A percentile compares a stretch with the other conserved stretches of the same genome.
Conservation (phyloP, 106 monocot genomes). For the Acorus gramineus region DNA sequence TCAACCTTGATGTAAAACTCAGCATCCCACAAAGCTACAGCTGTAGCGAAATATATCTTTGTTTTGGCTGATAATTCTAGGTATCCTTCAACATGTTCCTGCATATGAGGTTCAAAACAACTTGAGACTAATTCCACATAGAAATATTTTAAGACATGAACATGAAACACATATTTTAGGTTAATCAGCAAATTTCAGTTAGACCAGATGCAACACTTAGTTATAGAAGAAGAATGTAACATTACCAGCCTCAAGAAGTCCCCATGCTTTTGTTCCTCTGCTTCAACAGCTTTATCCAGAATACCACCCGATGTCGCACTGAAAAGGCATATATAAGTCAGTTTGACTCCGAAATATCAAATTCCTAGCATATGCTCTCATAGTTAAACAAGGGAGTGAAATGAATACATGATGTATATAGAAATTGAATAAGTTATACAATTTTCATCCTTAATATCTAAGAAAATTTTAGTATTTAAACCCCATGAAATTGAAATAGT, state of each 20-base stretch:
- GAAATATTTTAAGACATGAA: too few relatives aligned
- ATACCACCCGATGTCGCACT: conserved; percentile 85
- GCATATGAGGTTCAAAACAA: background rate
- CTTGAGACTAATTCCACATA: background rate
- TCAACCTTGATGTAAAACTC: conserved; percentile 9
- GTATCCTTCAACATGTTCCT: conserved; percentile 41
- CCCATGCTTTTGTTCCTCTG: conserved; percentile 81
- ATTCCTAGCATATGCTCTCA: too few relatives aligned
- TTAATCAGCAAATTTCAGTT: too few relatives aligned
- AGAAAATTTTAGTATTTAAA: too few relatives aligned
- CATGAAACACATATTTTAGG: too few relatives aligned
- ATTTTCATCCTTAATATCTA: too few relatives aligned
- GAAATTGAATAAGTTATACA: too few relatives aligned
- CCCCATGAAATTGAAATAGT: too few relatives aligned
- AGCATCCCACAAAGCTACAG: conserved; percentile 29
- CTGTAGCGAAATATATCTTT: conserved; percentile 26
- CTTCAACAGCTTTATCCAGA: conserved; percentile 86
- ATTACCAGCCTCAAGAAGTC: conserved; percentile 68
- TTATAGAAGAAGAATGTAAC: background rate
- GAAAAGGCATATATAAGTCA: background rate
- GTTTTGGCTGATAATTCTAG: conserved; percentile 34
- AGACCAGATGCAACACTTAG: too few relatives aligned
- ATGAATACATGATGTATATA: too few relatives aligned
- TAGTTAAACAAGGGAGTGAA: too few relatives aligned
- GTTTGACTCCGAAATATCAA: too few relatives aligned